Conservation (phyloP, 2,329 filamentous ascomycete genomes). For the Tolypocladium pustulatum region DNA sequence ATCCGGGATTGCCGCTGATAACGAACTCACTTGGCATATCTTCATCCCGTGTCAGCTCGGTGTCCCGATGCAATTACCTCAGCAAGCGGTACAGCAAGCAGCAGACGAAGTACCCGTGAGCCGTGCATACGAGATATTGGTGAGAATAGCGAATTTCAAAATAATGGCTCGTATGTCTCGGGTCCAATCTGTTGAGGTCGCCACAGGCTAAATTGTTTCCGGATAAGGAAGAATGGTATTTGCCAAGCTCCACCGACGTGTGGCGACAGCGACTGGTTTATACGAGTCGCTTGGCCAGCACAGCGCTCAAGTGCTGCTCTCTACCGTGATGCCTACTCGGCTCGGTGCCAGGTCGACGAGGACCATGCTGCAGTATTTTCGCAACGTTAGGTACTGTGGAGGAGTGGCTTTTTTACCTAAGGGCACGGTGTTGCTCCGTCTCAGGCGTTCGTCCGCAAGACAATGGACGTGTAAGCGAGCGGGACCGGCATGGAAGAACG, state of each 20-base stretch:
- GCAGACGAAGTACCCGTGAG: background rate
- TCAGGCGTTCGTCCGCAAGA: background rate
- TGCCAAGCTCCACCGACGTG: no score
- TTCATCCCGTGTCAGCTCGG: background rate
- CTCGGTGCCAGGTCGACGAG: no score
- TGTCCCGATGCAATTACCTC: background rate
- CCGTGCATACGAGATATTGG: background rate
- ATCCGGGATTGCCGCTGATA: background rate
- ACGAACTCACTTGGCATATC: no score
- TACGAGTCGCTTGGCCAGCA: background rate
- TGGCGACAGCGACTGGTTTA: background rate
- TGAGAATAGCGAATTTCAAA: no score
- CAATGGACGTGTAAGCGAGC: background rate
- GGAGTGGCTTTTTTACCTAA: no score
- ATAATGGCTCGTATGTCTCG: background rate
- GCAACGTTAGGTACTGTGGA: background rate
- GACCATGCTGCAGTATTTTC: background rate
- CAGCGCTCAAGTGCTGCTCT: no score
- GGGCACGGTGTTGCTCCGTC: no score
- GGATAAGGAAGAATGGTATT: no score
- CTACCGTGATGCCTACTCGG: no score
- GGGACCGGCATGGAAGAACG: background rate
- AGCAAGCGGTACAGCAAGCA: background rate
- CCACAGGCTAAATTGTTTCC: no score
- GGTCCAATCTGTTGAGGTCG: no score